Evolutionary conservation across 345 rosid species (phyloP).

Genomic region (Syzygium jambos): DNA sequence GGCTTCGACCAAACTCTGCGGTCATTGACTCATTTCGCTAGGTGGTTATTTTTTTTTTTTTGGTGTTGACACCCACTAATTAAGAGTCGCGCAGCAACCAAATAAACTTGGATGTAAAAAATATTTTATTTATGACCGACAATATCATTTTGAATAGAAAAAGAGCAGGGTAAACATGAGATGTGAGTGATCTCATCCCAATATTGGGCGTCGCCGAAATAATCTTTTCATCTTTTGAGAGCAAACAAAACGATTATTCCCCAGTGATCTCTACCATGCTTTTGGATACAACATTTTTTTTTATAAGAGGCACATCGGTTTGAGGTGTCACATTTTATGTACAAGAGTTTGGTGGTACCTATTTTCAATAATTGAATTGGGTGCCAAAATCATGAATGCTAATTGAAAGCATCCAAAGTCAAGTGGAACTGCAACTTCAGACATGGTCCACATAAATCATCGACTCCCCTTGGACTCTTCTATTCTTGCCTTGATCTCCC

Average conservation of each 20-base stretch:
- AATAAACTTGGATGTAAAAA: background rate
- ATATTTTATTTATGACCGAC: no score
- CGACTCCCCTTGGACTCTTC: background rate
- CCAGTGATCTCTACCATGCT: no score
- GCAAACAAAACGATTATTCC: no score
- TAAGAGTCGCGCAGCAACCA: background rate
- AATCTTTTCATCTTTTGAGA: no score
- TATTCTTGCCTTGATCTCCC: background rate
- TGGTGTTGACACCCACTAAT: background rate
- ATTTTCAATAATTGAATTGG: background rate
- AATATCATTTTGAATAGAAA: background rate
- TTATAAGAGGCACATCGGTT: no score
- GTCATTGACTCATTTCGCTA: background rate
- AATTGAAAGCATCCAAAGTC: background rate
- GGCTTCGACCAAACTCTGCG: background rate
- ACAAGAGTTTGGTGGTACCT: background rate
- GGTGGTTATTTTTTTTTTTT: no score
- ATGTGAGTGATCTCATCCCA: no score
- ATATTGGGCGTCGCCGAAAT: no score
- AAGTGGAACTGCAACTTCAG: no score
- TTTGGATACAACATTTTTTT: no score
- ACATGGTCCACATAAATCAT: background rate
- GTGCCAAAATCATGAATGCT: background rate
- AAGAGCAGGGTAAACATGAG: no score
- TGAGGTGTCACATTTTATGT: background rate